These are phyloP conservation scores for Podospora pseudocomata DNA, from an alignment of 495 filamentous ascomycete genomes.

Conservation along the genomic window DNA sequence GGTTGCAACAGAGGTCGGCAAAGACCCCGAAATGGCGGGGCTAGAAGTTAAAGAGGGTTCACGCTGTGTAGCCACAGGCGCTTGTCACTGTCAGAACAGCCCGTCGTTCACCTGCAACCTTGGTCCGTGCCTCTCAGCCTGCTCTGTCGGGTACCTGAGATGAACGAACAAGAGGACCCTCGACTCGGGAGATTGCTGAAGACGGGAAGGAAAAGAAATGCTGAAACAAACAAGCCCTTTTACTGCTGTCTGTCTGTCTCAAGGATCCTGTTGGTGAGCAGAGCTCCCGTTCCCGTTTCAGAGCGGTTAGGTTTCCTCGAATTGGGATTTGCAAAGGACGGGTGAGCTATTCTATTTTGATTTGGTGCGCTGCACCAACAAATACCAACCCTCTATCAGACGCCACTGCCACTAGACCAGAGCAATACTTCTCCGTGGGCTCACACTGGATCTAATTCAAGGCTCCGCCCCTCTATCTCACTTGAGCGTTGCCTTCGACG, in stretches of 20 bases:
- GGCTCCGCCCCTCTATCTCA: neutral
- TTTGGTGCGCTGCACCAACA: neutral
- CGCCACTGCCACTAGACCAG: neutral
- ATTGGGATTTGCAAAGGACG: neutral
- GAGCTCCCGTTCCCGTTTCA: neutral
- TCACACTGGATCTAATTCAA: neutral
- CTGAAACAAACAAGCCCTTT: neutral
- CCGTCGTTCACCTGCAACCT: conserved; percentile 1
- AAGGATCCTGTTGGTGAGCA: neutral
- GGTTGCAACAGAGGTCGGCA: conserved; percentile 17
- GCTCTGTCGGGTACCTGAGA: neutral
- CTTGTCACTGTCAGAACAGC: conserved; percentile 14
- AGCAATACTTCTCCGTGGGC: neutral
- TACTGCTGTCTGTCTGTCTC: neutral
- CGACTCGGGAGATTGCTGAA: neutral
- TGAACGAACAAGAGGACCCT: neutral
- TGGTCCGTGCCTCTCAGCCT: neutral
- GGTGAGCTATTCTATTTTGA: neutral
- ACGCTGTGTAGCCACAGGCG: conserved; percentile 19
- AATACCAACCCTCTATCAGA: neutral
- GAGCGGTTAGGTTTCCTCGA: neutral
- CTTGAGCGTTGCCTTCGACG: neutral
- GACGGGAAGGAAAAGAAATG: neutral
- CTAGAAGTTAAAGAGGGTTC: conserved; percentile 17
- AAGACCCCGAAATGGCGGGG: conserved; percentile 28